Evolutionary conservation across 768 basidiomycete species (phyloP), one percentile per base, ranked within the genome.

Genomic region (Termitomyces sp.): DNA sequence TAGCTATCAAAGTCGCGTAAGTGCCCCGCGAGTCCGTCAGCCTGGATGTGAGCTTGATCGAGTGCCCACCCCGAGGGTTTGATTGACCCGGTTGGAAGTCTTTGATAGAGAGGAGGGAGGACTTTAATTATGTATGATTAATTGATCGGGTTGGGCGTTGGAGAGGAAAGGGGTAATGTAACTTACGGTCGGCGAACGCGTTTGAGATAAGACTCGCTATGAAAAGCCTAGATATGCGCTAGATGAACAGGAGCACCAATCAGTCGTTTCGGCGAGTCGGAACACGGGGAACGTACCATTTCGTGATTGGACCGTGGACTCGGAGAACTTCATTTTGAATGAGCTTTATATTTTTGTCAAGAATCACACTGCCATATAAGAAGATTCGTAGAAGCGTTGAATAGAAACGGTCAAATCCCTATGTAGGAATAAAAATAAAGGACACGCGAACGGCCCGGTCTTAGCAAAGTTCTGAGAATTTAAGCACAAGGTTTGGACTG

Each of bases 51-150:
- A n/a, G 76, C 78, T 55, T 78, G 75, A 58, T 78, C 71, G 11
- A 75, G 65, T 15, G 73, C 73, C 77, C 78, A 79, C 38, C 77
- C 78, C 4, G 68, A 50, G 22, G 76, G 78, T 62, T 78, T 79
- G 11, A 78, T 68, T 2, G 74, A 55, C 0, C 76, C 78, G 28
- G 74, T 73, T 18, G 75, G 74, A 22, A 77, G 63, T 46, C 73
- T 70, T 38, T 67, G 59, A 36, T 68, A 77, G 24, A 75, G 55
- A 0, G 75, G 75, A 24, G 72, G 59, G 9, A 68, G 65, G 22
- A 78, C 77, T 79, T 11, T 51, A 22, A 51, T 50, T 50, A 8
- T 15, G 1, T n/a, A 46, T 46, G n/a, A n/a, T 15, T 2, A 15
- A 18, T 13, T 24, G 5, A 57, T 24, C 16, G 2, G 39, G 13